Evolutionary conservation across 2,329 filamentous ascomycete genomes (phyloP).

Genomic region (Beauveria sp.): DNA sequence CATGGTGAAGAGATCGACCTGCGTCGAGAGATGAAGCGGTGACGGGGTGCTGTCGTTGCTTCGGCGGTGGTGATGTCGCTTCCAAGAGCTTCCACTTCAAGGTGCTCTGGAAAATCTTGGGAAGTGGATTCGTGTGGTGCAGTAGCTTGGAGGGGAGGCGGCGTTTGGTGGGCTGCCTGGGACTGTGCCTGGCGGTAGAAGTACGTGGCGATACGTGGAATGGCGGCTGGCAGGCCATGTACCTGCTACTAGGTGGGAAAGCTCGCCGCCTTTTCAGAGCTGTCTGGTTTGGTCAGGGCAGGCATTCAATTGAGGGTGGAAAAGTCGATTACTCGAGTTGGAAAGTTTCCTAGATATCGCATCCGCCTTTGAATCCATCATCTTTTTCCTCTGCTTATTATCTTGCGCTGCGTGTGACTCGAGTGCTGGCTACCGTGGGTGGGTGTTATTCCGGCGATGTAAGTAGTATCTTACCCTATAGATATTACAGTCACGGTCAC

Average conservation of each 20-base stretch:
- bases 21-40: conserved; percentile 7
- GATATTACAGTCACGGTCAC: background rate
- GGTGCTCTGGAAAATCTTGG: conserved; percentile 10
- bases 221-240: background rate
- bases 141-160: background rate
- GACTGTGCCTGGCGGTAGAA: background rate
- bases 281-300: background rate
- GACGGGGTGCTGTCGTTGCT: conserved; percentile 10
- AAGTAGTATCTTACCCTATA: background rate
- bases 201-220: background rate
- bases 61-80: conserved; percentile 9
- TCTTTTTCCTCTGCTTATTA: background rate
- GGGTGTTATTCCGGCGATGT: background rate
- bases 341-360: no score
- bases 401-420: background rate
- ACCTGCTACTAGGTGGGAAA: background rate
- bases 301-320: background rate
- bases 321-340: background rate
- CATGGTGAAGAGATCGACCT: conserved; percentile 45
- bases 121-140: conserved; percentile 8
- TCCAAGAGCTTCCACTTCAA: conserved; percentile 12
- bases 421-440: background rate
- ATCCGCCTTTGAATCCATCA: background rate
- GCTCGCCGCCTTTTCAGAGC: conserved; percentile 3
- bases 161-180: conserved; percentile 2